Base-by-base conservation (phyloP, 805 yeast genomes). In the Lipomyces orientalis region DNA sequence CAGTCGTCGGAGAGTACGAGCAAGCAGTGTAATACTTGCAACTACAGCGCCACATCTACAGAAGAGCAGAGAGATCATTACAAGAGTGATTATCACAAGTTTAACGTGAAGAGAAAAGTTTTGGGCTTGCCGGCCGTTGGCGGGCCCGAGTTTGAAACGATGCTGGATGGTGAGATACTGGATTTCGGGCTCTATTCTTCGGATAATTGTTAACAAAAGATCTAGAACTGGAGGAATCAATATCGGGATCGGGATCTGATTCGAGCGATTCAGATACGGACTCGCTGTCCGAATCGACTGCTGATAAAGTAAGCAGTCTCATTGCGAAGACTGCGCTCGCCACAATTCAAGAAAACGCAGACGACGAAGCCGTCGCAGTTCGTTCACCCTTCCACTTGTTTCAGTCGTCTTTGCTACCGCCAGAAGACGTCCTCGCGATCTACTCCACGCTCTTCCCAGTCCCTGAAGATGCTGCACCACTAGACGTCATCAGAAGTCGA, bases 201-300 rank as follows among this genome's bases (percentile, higher is more conserved):
- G 25, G 19, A 25, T n/a, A 14, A 14, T 22, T 5, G 22, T 46
- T 58, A 22, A 64, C 46, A 8, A 5, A 5, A 37, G 14, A 1
- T 33, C 29, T 51, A 62, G 74, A 71, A 22, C 59, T 69, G 10
- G 64, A 67, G 84, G 90, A 64, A 37, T 70, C 73, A 76, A 81
- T 88, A 8, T 87, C 91, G 2, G 92, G 90, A 8, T 87, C 91
- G 2, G 92, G 90, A 0, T 80, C 85, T 0, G 86, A 81, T n/a
- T 79, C 83, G 7, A 83, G 81, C 49, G 76, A 77, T 1, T 79
- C 78, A 7, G 79, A 74, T 1, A 82, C 78, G 4, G 79, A 73
- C 4, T 80, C 76, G 1, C 10, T 5, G 49, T 43, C 49, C 49
- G 79, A 68, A 5, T 75, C 70, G 9, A 75, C 58, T 29, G 68